Base-by-base conservation (phyloP, 768 basidiomycete genomes). In the Aureoboletus auriporus region DNA sequence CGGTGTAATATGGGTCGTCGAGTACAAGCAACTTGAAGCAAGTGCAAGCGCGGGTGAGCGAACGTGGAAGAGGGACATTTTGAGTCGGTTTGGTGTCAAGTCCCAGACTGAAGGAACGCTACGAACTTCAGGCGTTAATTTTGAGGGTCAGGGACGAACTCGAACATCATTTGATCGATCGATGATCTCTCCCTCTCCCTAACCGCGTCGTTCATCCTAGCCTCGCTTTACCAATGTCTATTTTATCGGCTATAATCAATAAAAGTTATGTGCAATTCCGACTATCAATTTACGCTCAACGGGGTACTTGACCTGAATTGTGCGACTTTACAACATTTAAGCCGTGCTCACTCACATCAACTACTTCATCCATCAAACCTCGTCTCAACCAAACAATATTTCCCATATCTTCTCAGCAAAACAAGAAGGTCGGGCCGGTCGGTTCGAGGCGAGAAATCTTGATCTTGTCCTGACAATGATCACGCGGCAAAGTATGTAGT, bases 21-120 rank as follows among this genome's bases (percentile, higher is more conserved):
- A 97, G 69, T 99, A 97, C 68, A 94, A 98, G 67, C 94, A 95
- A 67, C n/a, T n/a, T n/a, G n/a, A n/a, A n/a, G n/a, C n/a, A n/a
- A n/a, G 96, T 97, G 26, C 96, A 99, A 70, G 81, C 90, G 39
- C 80, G 94, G 57, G 96, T 99, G 61, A 97, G 97, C 67, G 92
- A 93, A 75, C 91, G 16, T 98, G 96, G 95, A 94, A 98, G 74
- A 77, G 87, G 52, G 96, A 99, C 58, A 92, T 99, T 51, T 73
- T 97, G 56, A 85, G 83, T 53, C 77, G 93, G 40, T 98, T 97
- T 62, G 95, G 96, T 4, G 79, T 81, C 51, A 97, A 96, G 73
- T 77, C 98, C n/a, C n/a, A n/a, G n/a, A n/a, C n/a, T n/a, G n/a
- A 47, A 91, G 93, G 5, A 86, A 86, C 51, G 86, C 86, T 45